Conservation (phyloP, 495 filamentous ascomycete species). For the Trichocladium antarcticum region DNA sequence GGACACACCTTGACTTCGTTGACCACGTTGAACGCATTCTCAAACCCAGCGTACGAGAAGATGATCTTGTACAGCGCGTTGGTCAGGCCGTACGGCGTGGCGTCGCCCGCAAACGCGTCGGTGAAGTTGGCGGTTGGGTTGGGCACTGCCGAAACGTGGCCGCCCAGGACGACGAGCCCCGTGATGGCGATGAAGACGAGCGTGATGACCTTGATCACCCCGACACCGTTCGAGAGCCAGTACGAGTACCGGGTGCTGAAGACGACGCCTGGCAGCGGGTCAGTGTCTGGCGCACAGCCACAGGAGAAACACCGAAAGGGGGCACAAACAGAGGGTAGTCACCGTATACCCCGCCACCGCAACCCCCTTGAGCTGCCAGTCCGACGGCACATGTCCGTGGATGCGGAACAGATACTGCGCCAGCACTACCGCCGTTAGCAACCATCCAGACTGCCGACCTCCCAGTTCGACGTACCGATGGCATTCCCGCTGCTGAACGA, state of each 20-base stretch:
- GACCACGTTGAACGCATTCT: constrained; percentile 54
- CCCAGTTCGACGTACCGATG: too few relatives aligned
- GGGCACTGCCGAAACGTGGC: constrained; percentile 41
- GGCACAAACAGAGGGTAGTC: constrained; percentile 36
- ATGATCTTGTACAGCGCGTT: constrained; percentile 52
- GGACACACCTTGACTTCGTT: constrained; percentile 47
- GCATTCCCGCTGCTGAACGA: constrained; percentile 55
- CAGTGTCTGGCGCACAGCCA: neutral
- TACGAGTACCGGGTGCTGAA: constrained; percentile 46
- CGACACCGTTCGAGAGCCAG: constrained; percentile 44
- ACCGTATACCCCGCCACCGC: constrained; percentile 50
- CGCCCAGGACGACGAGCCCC: constrained; percentile 50
- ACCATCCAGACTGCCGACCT: too few relatives aligned
- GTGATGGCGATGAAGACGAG: constrained; percentile 49
- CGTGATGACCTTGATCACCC: constrained; percentile 45
- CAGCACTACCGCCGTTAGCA: too few relatives aligned
- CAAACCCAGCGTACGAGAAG: constrained; percentile 52
- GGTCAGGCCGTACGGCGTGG: constrained; percentile 40
- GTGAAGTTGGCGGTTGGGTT: constrained; percentile 48
- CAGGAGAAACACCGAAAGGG: neutral
- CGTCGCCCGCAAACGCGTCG: constrained; percentile 44
- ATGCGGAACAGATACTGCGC: constrained; percentile 47
- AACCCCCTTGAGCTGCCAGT: constrained; percentile 53
- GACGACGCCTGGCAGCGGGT: constrained; percentile 30
- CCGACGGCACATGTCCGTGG: constrained; percentile 34